Evolutionary conservation across 2,329 filamentous ascomycete genomes (phyloP).

Genomic region (Emergomyces pasteurianus): DNA sequence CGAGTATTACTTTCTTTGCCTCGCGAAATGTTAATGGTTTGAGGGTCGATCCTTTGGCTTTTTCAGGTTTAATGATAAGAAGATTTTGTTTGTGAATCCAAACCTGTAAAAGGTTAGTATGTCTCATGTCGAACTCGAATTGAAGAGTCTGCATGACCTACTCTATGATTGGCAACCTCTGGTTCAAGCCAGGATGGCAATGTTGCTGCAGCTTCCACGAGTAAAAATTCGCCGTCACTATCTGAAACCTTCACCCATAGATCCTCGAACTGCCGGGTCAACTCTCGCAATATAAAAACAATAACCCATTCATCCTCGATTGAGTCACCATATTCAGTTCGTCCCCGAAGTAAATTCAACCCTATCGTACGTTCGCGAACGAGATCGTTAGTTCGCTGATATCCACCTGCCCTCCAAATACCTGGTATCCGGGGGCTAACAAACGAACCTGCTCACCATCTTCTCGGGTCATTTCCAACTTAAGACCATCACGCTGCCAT

Average conservation of each 20-base stretch:
- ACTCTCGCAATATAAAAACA: conserved; percentile 73
- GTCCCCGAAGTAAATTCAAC: conserved; percentile 54
- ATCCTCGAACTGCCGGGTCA: conserved; percentile 59
- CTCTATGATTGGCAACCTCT: conserved; percentile 72
- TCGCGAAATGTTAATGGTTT: conserved; percentile 49
- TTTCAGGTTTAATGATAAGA: conserved; percentile 56
- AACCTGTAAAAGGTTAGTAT: conserved; percentile 35
- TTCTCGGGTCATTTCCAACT: conserved; percentile 50
- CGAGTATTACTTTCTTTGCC: conserved; percentile 50
- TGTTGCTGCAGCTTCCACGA: conserved; percentile 83
- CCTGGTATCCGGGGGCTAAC: conserved; percentile 4
- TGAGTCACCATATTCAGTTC: conserved; percentile 82
- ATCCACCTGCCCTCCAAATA: not conserved
- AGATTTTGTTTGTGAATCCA: conserved; percentile 77
- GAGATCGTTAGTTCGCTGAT: conserved; percentile 10
- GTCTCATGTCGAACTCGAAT: not conserved
- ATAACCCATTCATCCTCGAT: conserved; percentile 97
- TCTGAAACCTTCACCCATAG: conserved; percentile 78
- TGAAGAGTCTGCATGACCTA: conserved; percentile 18
- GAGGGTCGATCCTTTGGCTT: conserved; percentile 27
- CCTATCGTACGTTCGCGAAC: conserved; percentile 19
- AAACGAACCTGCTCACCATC: conserved; percentile 39
- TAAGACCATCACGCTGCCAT: conserved; percentile 81
- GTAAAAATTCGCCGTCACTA: conserved; percentile 85
- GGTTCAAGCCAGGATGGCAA: conserved; percentile 86